These are phyloP conservation scores for Fusarium tanahbumbuense DNA, from an alignment of 2,329 filamentous ascomycete genomes.

Conservation along the genomic window DNA sequence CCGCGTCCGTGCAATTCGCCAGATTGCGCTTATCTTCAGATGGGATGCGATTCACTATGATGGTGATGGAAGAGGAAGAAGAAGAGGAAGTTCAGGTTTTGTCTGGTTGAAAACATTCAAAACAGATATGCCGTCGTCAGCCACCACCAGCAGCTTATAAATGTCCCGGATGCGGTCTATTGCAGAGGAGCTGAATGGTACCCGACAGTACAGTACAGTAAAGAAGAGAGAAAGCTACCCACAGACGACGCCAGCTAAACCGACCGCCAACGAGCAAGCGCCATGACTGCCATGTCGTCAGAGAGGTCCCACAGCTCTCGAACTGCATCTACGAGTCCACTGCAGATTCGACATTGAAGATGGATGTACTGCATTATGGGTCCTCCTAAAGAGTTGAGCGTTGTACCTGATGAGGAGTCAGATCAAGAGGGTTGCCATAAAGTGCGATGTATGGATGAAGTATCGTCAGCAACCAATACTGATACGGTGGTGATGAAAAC, in stretches of 20 bases:
- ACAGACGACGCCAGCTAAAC: background rate
- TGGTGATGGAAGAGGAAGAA: background rate
- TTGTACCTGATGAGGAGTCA: background rate
- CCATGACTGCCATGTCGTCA: slow-evolving; percentile 38
- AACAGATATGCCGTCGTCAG: background rate
- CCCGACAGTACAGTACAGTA: background rate
- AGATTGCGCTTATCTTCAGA: slow-evolving; percentile 12
- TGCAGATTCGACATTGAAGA: slow-evolving; percentile 11
- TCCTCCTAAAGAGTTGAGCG: slow-evolving; percentile 7
- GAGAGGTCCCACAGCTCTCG: slow-evolving; percentile 33
- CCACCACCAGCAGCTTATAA: background rate
- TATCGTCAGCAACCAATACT: background rate
- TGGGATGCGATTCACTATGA: background rate
- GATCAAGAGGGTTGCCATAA: background rate
- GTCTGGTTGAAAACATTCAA: background rate
- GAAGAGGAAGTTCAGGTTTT: background rate
- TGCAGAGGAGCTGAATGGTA: slow-evolving; percentile 17
- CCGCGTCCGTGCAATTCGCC: slow-evolving; percentile 3
- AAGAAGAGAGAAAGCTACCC: slow-evolving; percentile 5
- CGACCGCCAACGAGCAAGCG: slow-evolving; percentile 23
- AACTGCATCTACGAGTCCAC: slow-evolving; percentile 35
- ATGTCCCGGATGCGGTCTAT: slow-evolving; percentile 31
- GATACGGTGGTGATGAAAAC: background rate
- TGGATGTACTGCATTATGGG: slow-evolving; percentile 15
- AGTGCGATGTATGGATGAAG: background rate